Conservation (phyloP, 176 grass and related monocot genomes). For the Stipa capillata region DNA sequence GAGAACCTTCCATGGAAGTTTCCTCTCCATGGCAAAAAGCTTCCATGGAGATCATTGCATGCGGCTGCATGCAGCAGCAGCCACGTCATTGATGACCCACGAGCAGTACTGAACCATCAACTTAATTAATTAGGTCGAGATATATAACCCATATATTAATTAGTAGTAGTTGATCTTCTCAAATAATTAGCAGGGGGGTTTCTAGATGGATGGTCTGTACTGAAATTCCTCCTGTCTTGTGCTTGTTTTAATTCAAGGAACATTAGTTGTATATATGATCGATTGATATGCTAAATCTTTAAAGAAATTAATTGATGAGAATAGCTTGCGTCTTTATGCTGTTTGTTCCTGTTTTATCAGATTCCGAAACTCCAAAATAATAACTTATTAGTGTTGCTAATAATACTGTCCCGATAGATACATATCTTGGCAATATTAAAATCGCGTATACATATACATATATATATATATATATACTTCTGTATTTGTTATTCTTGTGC, state of each 20-base stretch:
- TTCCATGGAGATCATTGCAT: no score
- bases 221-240: not conserved
- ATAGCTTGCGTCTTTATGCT: not conserved
- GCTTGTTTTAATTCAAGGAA: not conserved
- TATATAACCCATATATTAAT: not conserved
- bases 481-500: not conserved
- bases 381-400: not conserved
- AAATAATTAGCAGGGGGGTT: no score
- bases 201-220: not conserved
- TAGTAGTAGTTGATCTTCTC: not conserved
- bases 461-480: no score
- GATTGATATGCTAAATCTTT: no score
- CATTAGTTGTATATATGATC: no score
- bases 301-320: no score
- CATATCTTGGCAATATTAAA: no score
- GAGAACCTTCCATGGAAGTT: conserved; percentile 29
- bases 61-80: no score
- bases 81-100: conserved; percentile 15
- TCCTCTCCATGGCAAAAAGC: not conserved
- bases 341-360: not conserved
- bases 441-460: no score
- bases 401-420: not conserved
- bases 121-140: no score
- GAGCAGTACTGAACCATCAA: not conserved
- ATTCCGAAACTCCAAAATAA: not conserved